Evolutionary conservation across 306 rosid genomes (phyloP), one percentile per base, ranked within the genome.

Genomic region (Ammopiptanthus mongolicus): DNA sequence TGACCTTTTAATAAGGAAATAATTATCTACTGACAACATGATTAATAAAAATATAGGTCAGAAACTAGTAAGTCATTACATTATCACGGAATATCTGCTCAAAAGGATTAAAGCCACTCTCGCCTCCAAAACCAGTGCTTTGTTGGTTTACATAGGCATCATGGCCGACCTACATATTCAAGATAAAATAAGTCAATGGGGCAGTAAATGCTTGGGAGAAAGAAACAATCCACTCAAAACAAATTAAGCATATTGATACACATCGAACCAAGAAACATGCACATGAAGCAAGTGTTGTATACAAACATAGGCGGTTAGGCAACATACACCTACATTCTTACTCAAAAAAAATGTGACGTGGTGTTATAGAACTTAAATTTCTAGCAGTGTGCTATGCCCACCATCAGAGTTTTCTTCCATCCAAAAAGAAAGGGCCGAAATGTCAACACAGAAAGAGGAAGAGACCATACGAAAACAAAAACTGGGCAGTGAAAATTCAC

Each of bases 161-260:
- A 77, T 95, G 98, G 59, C 98, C 98, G 80, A 84, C 82, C 99
- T 95, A 83, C 62, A 59, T 13, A 82, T 65, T 81, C 60, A 74
- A 22, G 67, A 56, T 62, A 28, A 74, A 44, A 62, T 42, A 51
- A 64, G 55, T 77, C 48, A 79, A 44, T 19, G 56, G 39, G 33
- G 51, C 34, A 17, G 57, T 44, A 14, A 36, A 78, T 25, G 74
- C 59, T 60, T 34, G 2, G 42, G 58, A 74, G 69, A 74, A 78
- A 62, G 73, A 1, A 59, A 78, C 11, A 46, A 75, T 31, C 63
- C 58, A 77, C 69, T 55, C 68, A 73, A 50, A 44, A 74, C 18
- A 65, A 14, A 18, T 57, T 22, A 37, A n/a, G 58, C 22, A 70
- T 22, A 31, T 19, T 50, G 62, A 17, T 69, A 22, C 63, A 68